These are phyloP conservation scores for Thelonectria discophora DNA, from an alignment of 2,329 filamentous ascomycete genomes.

Conservation along the genomic window DNA sequence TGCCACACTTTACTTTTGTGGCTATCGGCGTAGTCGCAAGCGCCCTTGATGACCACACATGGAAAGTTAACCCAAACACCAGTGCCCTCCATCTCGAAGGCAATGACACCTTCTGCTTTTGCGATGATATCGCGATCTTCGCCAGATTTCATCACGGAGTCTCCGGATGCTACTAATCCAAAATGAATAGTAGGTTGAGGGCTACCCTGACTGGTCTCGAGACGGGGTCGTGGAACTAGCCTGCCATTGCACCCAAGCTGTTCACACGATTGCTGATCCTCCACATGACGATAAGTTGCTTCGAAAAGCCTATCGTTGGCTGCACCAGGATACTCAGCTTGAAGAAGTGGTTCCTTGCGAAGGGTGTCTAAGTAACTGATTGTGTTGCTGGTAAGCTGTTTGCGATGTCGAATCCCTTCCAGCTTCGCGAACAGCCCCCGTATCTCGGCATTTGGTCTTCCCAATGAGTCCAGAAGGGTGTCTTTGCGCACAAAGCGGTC, in stretches of 20 bases:
- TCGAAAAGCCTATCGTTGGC: not conserved
- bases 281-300: not conserved
- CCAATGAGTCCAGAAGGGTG: conserved; percentile 31
- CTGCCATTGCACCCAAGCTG: not conserved
- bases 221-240: not conserved
- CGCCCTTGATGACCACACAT: too few relatives aligned
- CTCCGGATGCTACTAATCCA: too few relatives aligned
- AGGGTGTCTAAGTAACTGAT: not conserved
- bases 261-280: not conserved
- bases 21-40: too few relatives aligned
- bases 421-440: conserved; percentile 37
- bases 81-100: conserved; percentile 49
- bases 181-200: conserved; percentile 12
- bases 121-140: conserved; percentile 47
- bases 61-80: too few relatives aligned
- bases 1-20: too few relatives aligned
- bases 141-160: conserved; percentile 23
- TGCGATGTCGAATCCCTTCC: conserved; percentile 16
- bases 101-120: conserved; percentile 35
- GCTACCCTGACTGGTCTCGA: not conserved
- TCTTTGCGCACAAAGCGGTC: conserved; percentile 35
- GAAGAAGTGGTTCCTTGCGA: not conserved
- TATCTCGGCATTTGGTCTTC: too few relatives aligned
- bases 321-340: not conserved
- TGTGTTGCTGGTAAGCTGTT: not conserved